Evolutionary conservation across 1,139 yeast genomes (phyloP).

Genomic region (Kodamaea derodonti): DNA sequence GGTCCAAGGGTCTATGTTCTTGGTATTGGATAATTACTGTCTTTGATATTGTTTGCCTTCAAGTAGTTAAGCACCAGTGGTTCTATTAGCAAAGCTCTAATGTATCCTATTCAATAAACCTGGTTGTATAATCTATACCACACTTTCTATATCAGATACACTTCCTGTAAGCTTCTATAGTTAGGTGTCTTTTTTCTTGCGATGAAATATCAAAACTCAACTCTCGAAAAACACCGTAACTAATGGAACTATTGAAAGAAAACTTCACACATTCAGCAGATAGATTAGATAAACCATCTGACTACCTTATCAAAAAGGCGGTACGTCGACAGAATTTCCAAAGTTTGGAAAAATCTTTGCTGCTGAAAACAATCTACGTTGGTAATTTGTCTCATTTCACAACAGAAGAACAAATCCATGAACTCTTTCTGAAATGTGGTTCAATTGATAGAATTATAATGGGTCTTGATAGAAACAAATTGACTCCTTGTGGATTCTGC

Average conservation of each 20-base stretch:
- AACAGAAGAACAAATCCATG: conserved; percentile 90
- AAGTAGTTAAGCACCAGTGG: too few species aligned
- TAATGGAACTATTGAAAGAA: conserved; percentile 55
- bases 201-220: too few species aligned
- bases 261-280: conserved; percentile 50
- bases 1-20: too few species aligned
- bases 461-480: conserved; percentile 87
- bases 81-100: too few species aligned
- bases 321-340: conserved; percentile 50
- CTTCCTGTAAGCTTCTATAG: too few species aligned
- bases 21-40: too few species aligned
- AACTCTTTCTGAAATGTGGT: conserved; percentile 78
- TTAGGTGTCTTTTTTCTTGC: too few species aligned
- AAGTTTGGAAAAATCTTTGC: conserved; percentile 59
- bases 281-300: conserved; percentile 75
- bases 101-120: too few species aligned
- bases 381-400: conserved; percentile 84
- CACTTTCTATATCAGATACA: too few species aligned
- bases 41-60: too few species aligned
- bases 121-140: too few species aligned
- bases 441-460: conserved; percentile 72
- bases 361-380: conserved; percentile 75
- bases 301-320: conserved; percentile 73
- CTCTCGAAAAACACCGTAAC: too few species aligned
- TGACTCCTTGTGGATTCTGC: conserved; percentile 95